Conservation (phyloP, 208 protist genomes). For the Jaenimonas drosophilae region DNA sequence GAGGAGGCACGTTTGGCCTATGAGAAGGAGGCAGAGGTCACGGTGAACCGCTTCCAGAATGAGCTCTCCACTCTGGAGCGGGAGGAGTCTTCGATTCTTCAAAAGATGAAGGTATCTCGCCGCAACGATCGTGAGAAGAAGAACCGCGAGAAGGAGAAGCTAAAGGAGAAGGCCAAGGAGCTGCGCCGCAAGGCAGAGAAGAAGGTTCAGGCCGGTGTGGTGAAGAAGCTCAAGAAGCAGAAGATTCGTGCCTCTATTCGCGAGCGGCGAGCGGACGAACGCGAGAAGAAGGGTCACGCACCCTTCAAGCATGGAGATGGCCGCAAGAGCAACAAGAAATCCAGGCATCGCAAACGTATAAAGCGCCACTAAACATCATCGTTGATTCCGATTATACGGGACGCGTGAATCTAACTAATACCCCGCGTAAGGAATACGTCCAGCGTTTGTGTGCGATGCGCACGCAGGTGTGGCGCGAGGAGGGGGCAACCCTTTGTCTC, state of each 20-base stretch:
- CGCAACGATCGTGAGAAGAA: slow-evolving; percentile 45
- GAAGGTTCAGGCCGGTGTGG: slow-evolving; percentile 61
- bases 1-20: slow-evolving; percentile 53
- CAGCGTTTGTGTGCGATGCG: too few relatives aligned
- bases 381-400: not conserved
- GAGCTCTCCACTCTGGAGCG: slow-evolving; percentile 52
- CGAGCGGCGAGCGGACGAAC: slow-evolving; percentile 49
- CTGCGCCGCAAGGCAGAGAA: slow-evolving; percentile 64
- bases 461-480: too few relatives aligned
- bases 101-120: slow-evolving; percentile 33
- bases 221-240: slow-evolving; percentile 85
- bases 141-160: slow-evolving; percentile 33
- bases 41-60: slow-evolving; percentile 76
- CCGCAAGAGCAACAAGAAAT: slow-evolving; percentile 62
- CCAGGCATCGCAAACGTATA: slow-evolving; percentile 45
- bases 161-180: slow-evolving; percentile 38
- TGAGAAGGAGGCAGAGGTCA: slow-evolving; percentile 84
- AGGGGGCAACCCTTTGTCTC: too few relatives aligned
- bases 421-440: too few relatives aligned
- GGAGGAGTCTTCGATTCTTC: slow-evolving; percentile 47
- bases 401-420: too few relatives aligned
- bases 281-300: slow-evolving; percentile 41
- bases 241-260: slow-evolving; percentile 63
- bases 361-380: slow-evolving; percentile 64
- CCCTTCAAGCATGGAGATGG: slow-evolving; percentile 45